Conservation (phyloP, 2,329 filamentous ascomycete genomes). For the Pseudogymnoascus pannorum region DNA sequence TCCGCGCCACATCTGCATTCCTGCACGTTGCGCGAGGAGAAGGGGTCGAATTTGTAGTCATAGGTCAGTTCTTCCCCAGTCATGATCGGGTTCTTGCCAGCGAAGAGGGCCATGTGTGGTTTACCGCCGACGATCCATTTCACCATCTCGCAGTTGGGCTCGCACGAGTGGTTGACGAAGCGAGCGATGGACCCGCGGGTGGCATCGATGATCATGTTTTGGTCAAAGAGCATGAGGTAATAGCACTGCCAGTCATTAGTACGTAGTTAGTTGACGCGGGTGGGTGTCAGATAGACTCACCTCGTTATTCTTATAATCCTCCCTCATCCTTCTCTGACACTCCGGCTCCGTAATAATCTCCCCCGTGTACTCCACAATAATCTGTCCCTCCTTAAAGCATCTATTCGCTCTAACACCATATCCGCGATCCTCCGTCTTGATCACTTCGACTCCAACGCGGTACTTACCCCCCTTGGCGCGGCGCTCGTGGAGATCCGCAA, state of each 20-base stretch:
- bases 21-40: slow-evolving; percentile 62
- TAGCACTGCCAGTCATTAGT: slow-evolving; percentile 82
- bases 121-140: slow-evolving; percentile 95
- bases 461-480: slow-evolving; percentile 75
- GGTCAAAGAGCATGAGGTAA: slow-evolving; percentile 97
- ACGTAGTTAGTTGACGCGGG: too few species aligned
- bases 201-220: slow-evolving; percentile 97
- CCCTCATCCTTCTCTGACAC: slow-evolving; percentile 87
- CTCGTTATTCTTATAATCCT: slow-evolving; percentile 88
- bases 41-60: slow-evolving; percentile 71
- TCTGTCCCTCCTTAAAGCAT: slow-evolving; percentile 79
- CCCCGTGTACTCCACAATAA: slow-evolving; percentile 97
- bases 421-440: slow-evolving; percentile 82
- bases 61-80: slow-evolving; percentile 96
- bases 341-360: slow-evolving; percentile 96
- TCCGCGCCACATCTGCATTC: slow-evolving; percentile 55
- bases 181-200: slow-evolving; percentile 92
- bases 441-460: slow-evolving; percentile 87
- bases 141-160: slow-evolving; percentile 94
- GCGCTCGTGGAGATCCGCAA: slow-evolving; percentile 69
- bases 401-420: slow-evolving; percentile 89
- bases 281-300: slow-evolving; percentile 42
- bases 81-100: slow-evolving; percentile 80
- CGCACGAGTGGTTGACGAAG: slow-evolving; percentile 97
- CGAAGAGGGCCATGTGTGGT: slow-evolving; percentile 93